A percentile compares a stretch with the other conserved stretches of the same genome.
phyloP scores from a whole-genome alignment of 108 stramenopile species.

The Cyclotella distinguenda region DNA sequence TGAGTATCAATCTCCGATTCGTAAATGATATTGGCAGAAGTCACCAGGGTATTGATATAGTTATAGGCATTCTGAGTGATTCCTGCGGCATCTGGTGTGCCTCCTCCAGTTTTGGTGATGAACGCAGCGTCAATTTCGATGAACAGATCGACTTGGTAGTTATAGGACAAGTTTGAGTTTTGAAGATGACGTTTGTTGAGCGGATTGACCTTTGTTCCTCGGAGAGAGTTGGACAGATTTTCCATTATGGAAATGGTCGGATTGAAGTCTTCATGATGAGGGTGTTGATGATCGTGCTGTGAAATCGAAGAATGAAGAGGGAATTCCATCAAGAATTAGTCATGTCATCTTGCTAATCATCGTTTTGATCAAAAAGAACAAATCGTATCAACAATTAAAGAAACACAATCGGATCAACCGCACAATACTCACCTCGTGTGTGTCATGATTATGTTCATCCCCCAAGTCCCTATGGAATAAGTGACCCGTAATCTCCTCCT shows the following conservation, averaged over 20 bases:
- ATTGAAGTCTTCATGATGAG: conserved; percentile 5
- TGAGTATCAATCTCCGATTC: no score
- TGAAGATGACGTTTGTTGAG: no score
- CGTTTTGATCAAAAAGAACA: conserved; percentile 1
- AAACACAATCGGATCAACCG: background rate
- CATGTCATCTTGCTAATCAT: no score
- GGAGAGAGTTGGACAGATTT: conserved; percentile 3
- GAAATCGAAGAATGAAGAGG: background rate
- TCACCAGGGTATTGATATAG: no score
- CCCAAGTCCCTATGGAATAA: background rate
- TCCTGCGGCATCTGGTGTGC: no score
- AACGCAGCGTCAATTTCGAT: no score
- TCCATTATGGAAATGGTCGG: background rate
- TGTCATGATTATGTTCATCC: background rate
- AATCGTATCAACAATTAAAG: background rate
- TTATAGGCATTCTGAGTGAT: no score
- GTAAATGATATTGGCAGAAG: no score
- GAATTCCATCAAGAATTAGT: background rate
- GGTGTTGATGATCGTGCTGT: conserved; percentile 11
- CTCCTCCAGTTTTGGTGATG: no score
- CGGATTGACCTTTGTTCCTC: conserved; percentile 4
- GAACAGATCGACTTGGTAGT: no score
- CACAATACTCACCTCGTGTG: background rate
- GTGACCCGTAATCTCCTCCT: background rate
- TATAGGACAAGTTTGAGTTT: no score